Conservation (phyloP, 768 basidiomycete genomes). For the Termitomyces bulborhizus region DNA sequence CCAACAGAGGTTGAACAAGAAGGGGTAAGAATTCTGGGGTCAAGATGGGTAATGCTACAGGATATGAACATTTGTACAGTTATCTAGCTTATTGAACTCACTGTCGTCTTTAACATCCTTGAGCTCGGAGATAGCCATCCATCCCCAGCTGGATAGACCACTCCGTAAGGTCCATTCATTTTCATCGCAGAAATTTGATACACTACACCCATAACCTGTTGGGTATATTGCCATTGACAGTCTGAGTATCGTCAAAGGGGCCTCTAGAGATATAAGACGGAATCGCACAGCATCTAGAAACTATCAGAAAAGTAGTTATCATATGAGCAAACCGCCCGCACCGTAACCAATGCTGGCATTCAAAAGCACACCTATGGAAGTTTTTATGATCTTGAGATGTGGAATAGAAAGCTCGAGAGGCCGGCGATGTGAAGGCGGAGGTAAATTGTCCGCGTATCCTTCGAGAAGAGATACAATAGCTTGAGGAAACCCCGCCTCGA, state of each 20-base stretch:
- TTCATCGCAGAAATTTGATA: conserved; percentile 18
- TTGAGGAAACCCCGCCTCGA: conserved; percentile 68
- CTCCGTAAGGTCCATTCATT: conserved; percentile 66
- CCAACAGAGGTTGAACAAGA: conserved; percentile 49
- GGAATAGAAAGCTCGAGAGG: conserved; percentile 49
- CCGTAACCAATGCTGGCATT: conserved; percentile 78
- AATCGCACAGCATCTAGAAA: conserved; percentile 62
- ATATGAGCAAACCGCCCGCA: conserved; percentile 23
- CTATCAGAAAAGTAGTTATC: neutral
- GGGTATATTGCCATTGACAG: conserved; percentile 67
- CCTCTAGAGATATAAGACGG: conserved; percentile 62
- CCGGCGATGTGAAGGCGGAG: conserved; percentile 22
- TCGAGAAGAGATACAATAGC: conserved; percentile 62
- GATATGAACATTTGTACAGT: neutral
- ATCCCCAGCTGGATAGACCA: conserved; percentile 68
- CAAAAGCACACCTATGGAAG: conserved; percentile 71
- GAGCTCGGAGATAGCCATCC: conserved; percentile 69
- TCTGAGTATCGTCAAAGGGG: conserved; percentile 61
- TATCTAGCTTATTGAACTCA: conserved; percentile 21
- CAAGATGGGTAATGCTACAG: conserved; percentile 50
- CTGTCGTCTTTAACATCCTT: conserved; percentile 70
- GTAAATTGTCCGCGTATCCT: conserved; percentile 52
- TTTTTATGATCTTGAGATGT: conserved; percentile 70
- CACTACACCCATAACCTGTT: conserved; percentile 56
- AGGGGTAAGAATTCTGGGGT: conserved; percentile 58